phyloP scores from a whole-genome alignment of 148 eudicot species.

The Rhododendron ferrugineum region DNA sequence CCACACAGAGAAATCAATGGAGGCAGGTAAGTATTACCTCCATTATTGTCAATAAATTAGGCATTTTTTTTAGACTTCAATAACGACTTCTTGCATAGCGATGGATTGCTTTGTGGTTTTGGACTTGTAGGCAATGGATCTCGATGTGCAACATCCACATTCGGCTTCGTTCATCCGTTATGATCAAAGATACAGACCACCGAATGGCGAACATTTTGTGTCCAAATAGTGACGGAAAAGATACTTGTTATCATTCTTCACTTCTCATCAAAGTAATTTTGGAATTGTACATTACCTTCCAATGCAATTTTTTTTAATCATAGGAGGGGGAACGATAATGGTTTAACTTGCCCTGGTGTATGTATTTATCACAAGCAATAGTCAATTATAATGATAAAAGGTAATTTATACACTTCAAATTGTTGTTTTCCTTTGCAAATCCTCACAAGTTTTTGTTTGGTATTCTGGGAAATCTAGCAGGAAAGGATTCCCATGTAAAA shows the following conservation, averaged over 20 bases:
- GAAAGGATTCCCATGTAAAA: not conserved
- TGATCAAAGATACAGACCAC: constrained; percentile 21
- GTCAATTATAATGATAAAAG: not conserved
- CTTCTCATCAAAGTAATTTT: not conserved
- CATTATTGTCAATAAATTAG: not conserved
- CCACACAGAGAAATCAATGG: constrained; percentile 17
- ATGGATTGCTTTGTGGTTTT: constrained; percentile 4
- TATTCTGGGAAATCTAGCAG: not conserved
- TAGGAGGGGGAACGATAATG: not conserved
- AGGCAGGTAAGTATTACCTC: constrained; percentile 9
- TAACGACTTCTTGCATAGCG: not conserved
- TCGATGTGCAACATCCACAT: constrained; percentile 15
- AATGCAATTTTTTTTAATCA: not conserved
- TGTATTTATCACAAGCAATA: not conserved
- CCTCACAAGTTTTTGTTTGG: not conserved
- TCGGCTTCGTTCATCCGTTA: constrained; percentile 14
- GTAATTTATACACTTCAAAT: not conserved
- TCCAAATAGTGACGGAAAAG: constrained; percentile 1
- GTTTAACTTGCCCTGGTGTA: not conserved
- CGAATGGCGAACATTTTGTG: constrained; percentile 4
- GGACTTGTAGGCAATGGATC: constrained; percentile 23
- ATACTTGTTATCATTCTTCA: not conserved
- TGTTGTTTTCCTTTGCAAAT: not conserved
- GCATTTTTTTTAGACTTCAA: not conserved
- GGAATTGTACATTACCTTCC: not conserved